Evolutionary conservation across 2,329 filamentous ascomycete species (phyloP), one percentile per base, ranked within the genome.

Genomic region (Periglandula ipomoeae): DNA sequence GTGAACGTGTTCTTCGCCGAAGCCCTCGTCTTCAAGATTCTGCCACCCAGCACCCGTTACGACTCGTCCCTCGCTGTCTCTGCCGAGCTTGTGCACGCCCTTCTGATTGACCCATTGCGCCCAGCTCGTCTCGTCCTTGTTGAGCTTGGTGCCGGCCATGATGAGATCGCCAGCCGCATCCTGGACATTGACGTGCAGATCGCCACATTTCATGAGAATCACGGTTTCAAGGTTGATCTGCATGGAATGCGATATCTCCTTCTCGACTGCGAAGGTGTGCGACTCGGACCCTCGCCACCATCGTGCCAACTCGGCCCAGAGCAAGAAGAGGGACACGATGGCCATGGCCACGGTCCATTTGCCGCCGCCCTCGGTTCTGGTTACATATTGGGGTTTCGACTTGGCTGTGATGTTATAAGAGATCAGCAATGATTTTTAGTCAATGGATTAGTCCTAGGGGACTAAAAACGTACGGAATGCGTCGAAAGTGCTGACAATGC

Each of bases 211-310:
- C 93, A 98, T 98, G 46, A 77, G 77, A 44, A 98, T 76, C 5
- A 97, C 87, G n/a, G 94, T 75, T 68, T 98, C 93, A 50, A 98
- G 73, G 71, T 98, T 98, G 70, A 98, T 85, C 68, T 97, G 90
- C 65, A 98, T 79, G 53, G 82, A 78, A 67, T 89, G 89, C 3
- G 86, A 85, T 35, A 98, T 78, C 56, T 88, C 88, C 69, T 94
- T 93, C 67, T 97, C 93, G 49, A 98, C 91, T 52, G 84, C 84
- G 68, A 97, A 98, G 52, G 87, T 87, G 65, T 97, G 91, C 49
- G 81, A 82, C 61, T 95, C 93, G 47, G 78, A 72, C 58, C 93
- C 93, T 50, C 75, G 74, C 79, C 87, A 93, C 89, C 91, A 97
- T 48, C 84, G 82, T 53, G 72, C 66, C 30, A 93, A 72, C 68